phyloP scores from a whole-genome alignment of 2,329 filamentous ascomycete genomes.

The Mycosphaerella arachidis region DNA sequence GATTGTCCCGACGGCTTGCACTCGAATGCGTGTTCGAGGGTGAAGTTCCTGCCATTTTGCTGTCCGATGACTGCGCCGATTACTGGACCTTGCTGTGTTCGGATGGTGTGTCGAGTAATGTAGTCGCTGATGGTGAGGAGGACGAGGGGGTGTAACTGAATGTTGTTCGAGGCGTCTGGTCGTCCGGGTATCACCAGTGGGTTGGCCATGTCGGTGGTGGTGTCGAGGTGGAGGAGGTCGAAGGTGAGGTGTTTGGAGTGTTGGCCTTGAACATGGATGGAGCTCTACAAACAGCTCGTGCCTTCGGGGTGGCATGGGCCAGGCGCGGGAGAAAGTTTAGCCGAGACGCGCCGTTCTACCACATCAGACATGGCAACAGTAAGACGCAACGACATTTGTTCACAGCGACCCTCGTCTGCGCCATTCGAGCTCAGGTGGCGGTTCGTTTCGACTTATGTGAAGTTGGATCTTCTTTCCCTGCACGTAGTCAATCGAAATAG shows the following conservation, averaged over 20 bases:
- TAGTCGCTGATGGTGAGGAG: constrained; percentile 96
- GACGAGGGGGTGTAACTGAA: constrained; percentile 86
- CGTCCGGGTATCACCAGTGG: constrained; percentile 42
- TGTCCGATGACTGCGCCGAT: constrained; percentile 86
- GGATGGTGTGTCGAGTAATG: constrained; percentile 82
- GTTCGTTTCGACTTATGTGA: not conserved
- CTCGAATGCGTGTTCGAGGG: constrained; percentile 89
- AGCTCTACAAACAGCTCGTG: not conserved
- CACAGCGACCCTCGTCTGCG: not conserved
- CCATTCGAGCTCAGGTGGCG: not conserved
- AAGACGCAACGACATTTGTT: not conserved
- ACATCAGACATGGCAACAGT: too few species aligned
- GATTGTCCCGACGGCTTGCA: constrained; percentile 56
- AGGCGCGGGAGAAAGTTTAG: not conserved
- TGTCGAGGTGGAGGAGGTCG: not conserved
- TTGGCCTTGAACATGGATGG: not conserved
- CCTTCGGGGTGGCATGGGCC: not conserved
- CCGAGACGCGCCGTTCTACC: not conserved
- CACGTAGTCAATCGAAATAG: not conserved
- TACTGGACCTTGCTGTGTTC: constrained; percentile 69
- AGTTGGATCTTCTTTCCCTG: not conserved
- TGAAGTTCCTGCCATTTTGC: constrained; percentile 85
- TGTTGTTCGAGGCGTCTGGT: constrained; percentile 69
- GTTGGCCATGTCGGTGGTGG: constrained; percentile 26
- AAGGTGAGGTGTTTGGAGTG: not conserved